Evolutionary conservation across 2,329 filamentous ascomycete genomes (phyloP).

Genomic region (Akanthomyces uredinophilus): DNA sequence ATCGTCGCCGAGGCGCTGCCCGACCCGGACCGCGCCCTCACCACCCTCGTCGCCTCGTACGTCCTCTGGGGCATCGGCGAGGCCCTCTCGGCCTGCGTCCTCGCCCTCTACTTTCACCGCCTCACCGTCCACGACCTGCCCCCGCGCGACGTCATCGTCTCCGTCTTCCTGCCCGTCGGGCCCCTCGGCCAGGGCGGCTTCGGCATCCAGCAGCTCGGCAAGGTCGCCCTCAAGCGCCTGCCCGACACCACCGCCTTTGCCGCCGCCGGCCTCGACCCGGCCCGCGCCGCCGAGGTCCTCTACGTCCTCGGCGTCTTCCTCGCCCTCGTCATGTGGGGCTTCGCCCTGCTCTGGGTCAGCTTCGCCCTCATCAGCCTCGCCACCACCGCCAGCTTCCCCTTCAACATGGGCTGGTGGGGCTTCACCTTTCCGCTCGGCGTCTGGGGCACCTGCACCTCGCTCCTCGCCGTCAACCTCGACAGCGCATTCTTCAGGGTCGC

Average conservation of each 20-base stretch:
- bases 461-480: conserved; percentile 36
- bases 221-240: conserved; percentile 39
- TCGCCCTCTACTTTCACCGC: conserved; percentile 66
- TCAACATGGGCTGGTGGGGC: conserved; percentile 45
- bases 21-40: conserved; percentile 48
- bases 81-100: conserved; percentile 53
- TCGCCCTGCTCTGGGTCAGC: conserved; percentile 39
- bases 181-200: conserved; percentile 63
- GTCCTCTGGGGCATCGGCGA: conserved; percentile 63
- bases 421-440: conserved; percentile 45
- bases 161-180: conserved; percentile 61
- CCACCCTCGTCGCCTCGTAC: conserved; percentile 60
- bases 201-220: conserved; percentile 47
- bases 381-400: conserved; percentile 36
- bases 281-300: conserved; percentile 38
- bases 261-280: conserved; percentile 29
- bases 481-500: conserved; percentile 39
- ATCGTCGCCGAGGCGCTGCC: conserved; percentile 57
- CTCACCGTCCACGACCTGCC: conserved; percentile 62
- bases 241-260: conserved; percentile 40
- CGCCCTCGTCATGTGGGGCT: conserved; percentile 40
- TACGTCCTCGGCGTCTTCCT: conserved; percentile 52
- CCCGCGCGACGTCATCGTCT: conserved; percentile 61
- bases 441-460: conserved; percentile 36
- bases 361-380: conserved; percentile 38